Evolutionary conservation across 177 flowering plant genomes (phyloP).

Genomic region (Telopea speciosissima): DNA sequence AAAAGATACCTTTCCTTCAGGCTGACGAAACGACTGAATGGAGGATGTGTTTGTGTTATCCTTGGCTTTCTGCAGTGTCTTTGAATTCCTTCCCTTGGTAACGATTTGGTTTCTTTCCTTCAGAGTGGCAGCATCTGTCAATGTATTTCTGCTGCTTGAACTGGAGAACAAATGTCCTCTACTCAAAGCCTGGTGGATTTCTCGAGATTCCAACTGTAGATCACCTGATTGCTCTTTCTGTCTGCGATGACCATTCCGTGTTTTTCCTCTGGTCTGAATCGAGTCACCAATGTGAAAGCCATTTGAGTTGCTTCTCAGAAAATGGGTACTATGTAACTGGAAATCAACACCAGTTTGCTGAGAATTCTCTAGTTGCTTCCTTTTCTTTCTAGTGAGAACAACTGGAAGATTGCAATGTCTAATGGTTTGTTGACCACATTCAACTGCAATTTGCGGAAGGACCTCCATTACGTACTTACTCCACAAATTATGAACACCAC

Average conservation of each 20-base stretch:
- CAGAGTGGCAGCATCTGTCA: background rate
- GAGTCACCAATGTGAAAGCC: background rate
- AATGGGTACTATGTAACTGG: background rate
- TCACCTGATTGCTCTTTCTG: constrained; percentile 6
- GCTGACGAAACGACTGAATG: background rate
- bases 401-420: constrained; percentile 1
- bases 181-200: background rate
- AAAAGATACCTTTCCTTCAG: background rate
- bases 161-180: background rate
- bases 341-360: background rate
- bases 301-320: background rate
- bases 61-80: background rate
- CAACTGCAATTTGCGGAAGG: constrained; percentile 11
- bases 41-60: background rate
- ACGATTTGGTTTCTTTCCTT: background rate
- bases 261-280: background rate
- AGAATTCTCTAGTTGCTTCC: constrained; percentile 2
- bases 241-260: background rate
- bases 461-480: constrained; percentile 14
- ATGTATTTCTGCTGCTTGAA: background rate
- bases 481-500: constrained; percentile 19
- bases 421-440: constrained; percentile 7
- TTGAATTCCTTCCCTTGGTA: background rate
- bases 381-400: constrained; percentile 1
- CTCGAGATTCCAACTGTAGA: background rate